Base-by-base conservation (phyloP, 2,329 filamentous ascomycete species). In the Colletotrichum costaricense region DNA sequence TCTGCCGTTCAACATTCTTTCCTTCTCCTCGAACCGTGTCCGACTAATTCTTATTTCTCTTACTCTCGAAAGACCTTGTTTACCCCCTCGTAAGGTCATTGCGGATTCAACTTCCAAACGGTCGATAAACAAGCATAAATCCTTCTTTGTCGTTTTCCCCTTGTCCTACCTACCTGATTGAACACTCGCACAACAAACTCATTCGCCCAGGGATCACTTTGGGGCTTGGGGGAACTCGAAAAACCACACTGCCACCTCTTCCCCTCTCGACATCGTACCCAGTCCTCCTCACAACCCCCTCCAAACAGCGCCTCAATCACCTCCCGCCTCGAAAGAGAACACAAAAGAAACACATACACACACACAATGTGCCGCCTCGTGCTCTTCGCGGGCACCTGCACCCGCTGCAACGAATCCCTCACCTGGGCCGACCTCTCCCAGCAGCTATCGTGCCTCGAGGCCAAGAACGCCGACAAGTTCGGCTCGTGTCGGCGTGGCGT, bases 391-490 rank as follows among this genome's bases (percentile, higher is more conserved):
- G 86, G 86, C 59, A 77, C 78, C 54, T 88, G 86, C 79, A 84
- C 84, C 49, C 80, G 79, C 60, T 88, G 86, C 77, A 80, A 78
- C 54, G 78, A 81, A 6, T 76, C 73, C 57, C 82, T 85, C 66
- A 83, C 80, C 19, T 86, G 86, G 86, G 78, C 82, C 30, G 84
- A 87, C 9, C 80, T 88, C 24, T 80, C 82, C 14, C 86, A 87
- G 76, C 79, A 85, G 75, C 81, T 88, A 3, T 85, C 83, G 8
- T 88, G 86, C 69, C 83, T 88, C 63, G 82, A 87, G 74, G 85
- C 86, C 49, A 88, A 88, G 76, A 88, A 88, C 78, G 82, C 81
- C 26, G 86, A 83, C 60, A 76, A 75, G 12, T 87, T 88, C 67
- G 86, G 86, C 54, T 78, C 82, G 59, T 88, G 86, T 77, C 75